Percentiles rank a stretch among this genome's conserved stretches.
These are phyloP conservation scores for Macrolepiota dolichaula DNA, from an alignment of 768 basidiomycete genomes.

Conservation along the genomic window DNA sequence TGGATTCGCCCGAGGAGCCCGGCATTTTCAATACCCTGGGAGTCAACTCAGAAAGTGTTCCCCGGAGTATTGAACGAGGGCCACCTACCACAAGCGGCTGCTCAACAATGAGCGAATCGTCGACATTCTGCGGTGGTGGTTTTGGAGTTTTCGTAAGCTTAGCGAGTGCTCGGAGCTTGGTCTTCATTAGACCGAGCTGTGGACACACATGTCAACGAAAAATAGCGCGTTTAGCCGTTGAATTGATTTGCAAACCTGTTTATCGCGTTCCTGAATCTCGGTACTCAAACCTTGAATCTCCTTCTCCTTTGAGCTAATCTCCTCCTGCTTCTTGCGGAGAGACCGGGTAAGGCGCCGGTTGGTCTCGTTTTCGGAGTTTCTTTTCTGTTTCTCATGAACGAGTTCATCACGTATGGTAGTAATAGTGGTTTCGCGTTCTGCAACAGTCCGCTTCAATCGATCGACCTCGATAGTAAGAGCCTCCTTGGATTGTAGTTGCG, in stretches of 20 bases:
- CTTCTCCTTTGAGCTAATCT: background rate
- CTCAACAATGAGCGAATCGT: constrained; percentile 10
- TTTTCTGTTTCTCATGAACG: constrained; percentile 2
- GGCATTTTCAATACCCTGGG: constrained; percentile 5
- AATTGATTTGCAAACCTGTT: background rate
- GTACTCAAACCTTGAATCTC: constrained; percentile 5
- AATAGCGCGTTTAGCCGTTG: background rate
- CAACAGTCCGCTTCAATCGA: background rate
- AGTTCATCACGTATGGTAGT: background rate
- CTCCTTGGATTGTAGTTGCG: constrained; percentile 8
- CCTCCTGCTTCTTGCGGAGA: constrained; percentile 10
- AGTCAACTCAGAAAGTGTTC: background rate
- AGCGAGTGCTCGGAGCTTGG: constrained; percentile 3
- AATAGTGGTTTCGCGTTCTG: background rate
- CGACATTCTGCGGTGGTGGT: background rate
- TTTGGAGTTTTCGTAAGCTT: background rate
- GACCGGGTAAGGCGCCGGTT: constrained; percentile 10
- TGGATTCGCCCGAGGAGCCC: background rate
- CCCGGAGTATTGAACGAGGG: background rate
- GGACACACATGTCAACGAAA: background rate
- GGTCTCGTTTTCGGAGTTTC: constrained; percentile 1
- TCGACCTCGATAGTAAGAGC: background rate
- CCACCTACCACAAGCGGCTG: constrained; percentile 1
- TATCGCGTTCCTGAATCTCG: constrained; percentile 2
- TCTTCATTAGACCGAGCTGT: constrained; percentile 1